These are phyloP conservation scores for Lomentospora prolificans DNA, from an alignment of 2,329 filamentous ascomycete genomes.

Conservation along the genomic window DNA sequence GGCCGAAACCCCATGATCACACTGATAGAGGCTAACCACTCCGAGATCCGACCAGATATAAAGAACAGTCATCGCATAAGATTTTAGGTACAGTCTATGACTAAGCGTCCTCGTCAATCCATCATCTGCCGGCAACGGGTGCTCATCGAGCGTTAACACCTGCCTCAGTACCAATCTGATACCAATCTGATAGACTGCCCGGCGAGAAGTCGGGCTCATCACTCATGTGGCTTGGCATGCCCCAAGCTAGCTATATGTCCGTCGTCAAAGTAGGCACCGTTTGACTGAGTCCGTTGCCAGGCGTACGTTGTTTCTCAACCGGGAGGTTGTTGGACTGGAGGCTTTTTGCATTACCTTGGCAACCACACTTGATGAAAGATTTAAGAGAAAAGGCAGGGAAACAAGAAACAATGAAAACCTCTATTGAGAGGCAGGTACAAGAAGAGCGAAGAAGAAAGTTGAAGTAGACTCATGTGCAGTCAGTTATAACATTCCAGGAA, in stretches of 20 bases:
- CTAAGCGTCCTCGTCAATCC: not conserved
- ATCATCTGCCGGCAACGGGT: too few species aligned
- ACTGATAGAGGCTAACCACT: not conserved
- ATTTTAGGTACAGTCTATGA: not conserved
- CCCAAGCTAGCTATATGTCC: too few species aligned
- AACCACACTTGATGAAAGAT: not conserved
- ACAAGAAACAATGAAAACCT: slow-evolving; percentile 6
- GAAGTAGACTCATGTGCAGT: not conserved
- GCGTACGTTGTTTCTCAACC: too few species aligned
- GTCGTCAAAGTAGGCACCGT: too few species aligned
- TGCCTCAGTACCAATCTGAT: too few species aligned
- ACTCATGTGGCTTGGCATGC: too few species aligned
- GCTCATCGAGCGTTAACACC: too few species aligned
- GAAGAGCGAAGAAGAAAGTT: not conserved
- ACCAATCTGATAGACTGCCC: not conserved
- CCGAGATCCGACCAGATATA: not conserved
- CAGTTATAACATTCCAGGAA: too few species aligned
- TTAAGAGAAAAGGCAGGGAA: slow-evolving; percentile 4
- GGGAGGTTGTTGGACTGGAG: too few species aligned
- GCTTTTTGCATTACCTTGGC: slow-evolving; percentile 1
- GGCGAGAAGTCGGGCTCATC: too few species aligned
- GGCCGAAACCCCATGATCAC: not conserved
- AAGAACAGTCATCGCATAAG: not conserved
- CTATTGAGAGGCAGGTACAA: slow-evolving; percentile 2
- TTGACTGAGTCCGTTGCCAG: too few species aligned